Percentiles rank a stretch among this genome's conserved stretches.
Conservation (phyloP, 257 asterid genomes). For the Nicotiana noctiflora region DNA sequence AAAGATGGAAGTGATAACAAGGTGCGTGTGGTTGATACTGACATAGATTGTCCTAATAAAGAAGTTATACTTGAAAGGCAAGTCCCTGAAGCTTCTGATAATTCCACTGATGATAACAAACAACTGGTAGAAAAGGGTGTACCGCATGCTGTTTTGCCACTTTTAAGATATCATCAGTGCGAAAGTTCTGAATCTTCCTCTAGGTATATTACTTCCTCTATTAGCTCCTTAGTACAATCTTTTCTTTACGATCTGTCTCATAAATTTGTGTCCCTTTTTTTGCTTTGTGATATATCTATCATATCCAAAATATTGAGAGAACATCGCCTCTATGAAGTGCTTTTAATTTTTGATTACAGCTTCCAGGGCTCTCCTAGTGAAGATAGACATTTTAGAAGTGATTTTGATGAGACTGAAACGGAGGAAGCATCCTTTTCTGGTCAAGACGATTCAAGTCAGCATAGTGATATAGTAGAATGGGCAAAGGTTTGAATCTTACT, state of each 20-base stretch:
- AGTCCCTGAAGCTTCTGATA: conserved; percentile 26
- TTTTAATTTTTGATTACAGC: conserved; percentile 31
- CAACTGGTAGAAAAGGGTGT: conserved; percentile 44
- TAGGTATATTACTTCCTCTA: conserved; percentile 41
- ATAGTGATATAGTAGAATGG: conserved; percentile 85
- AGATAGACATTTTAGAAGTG: conserved; percentile 68
- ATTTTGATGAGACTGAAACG: conserved; percentile 58
- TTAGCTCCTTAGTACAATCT: conserved; percentile 9
- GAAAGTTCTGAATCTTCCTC: conserved; percentile 87
- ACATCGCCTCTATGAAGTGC: background rate
- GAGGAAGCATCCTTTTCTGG: conserved; percentile 96
- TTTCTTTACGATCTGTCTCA: conserved; percentile 3
- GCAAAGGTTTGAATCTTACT: conserved; percentile 64
- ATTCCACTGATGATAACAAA: conserved; percentile 30
- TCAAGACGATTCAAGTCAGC: conserved; percentile 70
- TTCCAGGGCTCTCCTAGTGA: conserved; percentile 83
- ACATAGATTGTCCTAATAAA: conserved; percentile 28
- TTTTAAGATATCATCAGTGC: conserved; percentile 56
- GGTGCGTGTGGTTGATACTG: conserved; percentile 29
- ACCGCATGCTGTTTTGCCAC: conserved; percentile 51
- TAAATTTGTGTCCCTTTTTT: conserved; percentile 5
- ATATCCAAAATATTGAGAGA: background rate
- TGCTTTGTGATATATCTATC: background rate
- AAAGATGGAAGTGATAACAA: conserved; percentile 26
- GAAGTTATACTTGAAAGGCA: conserved; percentile 26